Evolutionary conservation across 768 basidiomycete genomes (phyloP).

Genomic region (Hydnomerulius pinastri): DNA sequence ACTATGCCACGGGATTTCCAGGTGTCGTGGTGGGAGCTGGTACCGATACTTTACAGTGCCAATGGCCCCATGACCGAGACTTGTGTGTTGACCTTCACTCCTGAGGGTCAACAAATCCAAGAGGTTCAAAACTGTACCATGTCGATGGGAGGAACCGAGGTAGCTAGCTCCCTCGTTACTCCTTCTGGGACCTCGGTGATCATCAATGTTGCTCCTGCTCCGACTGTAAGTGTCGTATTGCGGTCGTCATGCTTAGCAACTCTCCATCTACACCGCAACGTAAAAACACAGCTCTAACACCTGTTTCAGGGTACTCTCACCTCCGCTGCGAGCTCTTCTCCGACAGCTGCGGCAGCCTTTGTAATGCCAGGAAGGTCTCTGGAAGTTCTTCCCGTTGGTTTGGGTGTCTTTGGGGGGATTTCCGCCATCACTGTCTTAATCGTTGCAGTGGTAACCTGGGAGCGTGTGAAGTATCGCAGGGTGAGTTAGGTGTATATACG

Average conservation of each 20-base stretch:
- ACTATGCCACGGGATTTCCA: too few relatives aligned
- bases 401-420: conserved; percentile 84
- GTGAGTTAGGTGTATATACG: conserved; percentile 40
- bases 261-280: conserved; percentile 6
- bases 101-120: conserved; percentile 50
- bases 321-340: conserved; percentile 32
- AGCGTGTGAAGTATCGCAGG: conserved; percentile 85
- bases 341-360: conserved; percentile 44
- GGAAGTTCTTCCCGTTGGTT: conserved; percentile 78
- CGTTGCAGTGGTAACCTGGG: conserved; percentile 83
- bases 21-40: not conserved
- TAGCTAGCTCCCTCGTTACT: conserved; percentile 12
- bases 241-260: not conserved
- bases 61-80: conserved; percentile 55
- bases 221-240: conserved; percentile 15
- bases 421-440: conserved; percentile 81
- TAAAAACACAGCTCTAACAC: not conserved
- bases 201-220: conserved; percentile 21
- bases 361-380: conserved; percentile 71
- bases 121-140: conserved; percentile 57
- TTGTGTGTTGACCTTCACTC: conserved; percentile 61
- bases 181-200: conserved; percentile 15
- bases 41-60: conserved; percentile 33
- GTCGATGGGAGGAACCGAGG: conserved; percentile 23
- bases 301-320: conserved; percentile 28